A percentile compares a stretch with the other conserved stretches of the same genome.
phyloP scores from a whole-genome alignment of 371 early-diverging fungal species.

The Apophysomyces elegans region DNA sequence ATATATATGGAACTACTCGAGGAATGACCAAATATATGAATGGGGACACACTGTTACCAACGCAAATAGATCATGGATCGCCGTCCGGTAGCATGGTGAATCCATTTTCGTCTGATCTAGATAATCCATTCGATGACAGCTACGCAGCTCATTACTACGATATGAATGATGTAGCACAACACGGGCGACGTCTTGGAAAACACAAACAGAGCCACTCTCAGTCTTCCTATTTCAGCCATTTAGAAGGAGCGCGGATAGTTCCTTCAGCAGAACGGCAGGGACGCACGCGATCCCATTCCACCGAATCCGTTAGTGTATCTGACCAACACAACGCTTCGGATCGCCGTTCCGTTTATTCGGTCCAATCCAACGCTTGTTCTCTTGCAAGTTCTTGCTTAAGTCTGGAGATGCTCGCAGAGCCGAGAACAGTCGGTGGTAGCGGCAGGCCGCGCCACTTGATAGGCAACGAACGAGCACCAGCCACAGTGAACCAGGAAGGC shows the following conservation, averaged over 20 bases:
- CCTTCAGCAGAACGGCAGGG: conserved; percentile 3
- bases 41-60: not conserved
- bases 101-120: conserved; percentile 29
- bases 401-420: conserved; percentile 22
- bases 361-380: conserved; percentile 39
- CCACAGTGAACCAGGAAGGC: conserved; percentile 12
- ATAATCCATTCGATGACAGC: conserved; percentile 47
- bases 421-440: not conserved
- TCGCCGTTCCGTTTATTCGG: conserved; percentile 27
- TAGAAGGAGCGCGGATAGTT: conserved; percentile 14
- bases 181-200: conserved; percentile 11
- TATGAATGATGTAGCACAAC: conserved; percentile 6
- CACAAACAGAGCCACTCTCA: conserved; percentile 42
- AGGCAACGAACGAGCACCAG: conserved; percentile 3
- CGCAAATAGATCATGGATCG: not conserved
- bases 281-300: conserved; percentile 12
- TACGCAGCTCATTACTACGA: conserved; percentile 16
- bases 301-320: not conserved
- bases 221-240: conserved; percentile 28
- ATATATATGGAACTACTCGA: conserved; percentile 12
- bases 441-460: conserved; percentile 7
- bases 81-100: conserved; percentile 3
- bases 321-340: conserved; percentile 8
- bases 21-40: conserved; percentile 10
- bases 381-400: conserved; percentile 38